Evolutionary conservation across 2,329 filamentous ascomycete genomes (phyloP), one percentile per base, ranked within the genome.

Genomic region (Epichloe scottii): DNA sequence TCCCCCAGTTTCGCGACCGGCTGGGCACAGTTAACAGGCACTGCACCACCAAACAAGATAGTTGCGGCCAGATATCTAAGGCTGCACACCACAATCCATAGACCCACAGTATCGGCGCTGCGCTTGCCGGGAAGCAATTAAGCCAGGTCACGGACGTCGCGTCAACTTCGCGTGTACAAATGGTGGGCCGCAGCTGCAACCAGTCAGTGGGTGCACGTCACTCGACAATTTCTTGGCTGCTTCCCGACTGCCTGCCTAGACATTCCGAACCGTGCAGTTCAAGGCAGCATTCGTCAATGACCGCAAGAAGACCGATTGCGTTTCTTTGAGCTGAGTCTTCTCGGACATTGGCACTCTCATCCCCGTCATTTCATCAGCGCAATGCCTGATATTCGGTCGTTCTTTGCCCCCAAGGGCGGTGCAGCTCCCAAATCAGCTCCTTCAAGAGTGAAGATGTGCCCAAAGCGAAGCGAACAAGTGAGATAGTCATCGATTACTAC

Each of bases 361-460:
- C 49, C 52, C 42, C 34, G 23, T 30, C 26, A 43, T 34, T 5
- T 34, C 7, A 21, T 17, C 14, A 3, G 23, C 51, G 55, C 54
- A 55, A 95, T 95, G 89, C 81, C 89, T 56, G 91, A 97, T 68
- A 97, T 96, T 62, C 79, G 90, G 63, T 89, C 77, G 60, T 97
- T 96, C 70, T 96, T 97, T 72, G 82, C 85, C 51, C 81, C 85
- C 54, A 89, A 89, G 66, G 76, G 78, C 56, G 73, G 77, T 59
- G 70, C 76, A 43, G 70, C 77, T 15, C 68, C 74, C 46, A 74
- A 77, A 58, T 69, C 72, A 37, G 59, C 68, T 11, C 58, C 69
- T 3, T 73, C 62, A 73, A 75, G 60, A 63, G 63, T 40, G 72
- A 73, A 52, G 69, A 70, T 48, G 58, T 72, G 14, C 54, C 67